Evolutionary conservation across 306 rosid species (phyloP), one percentile per base, ranked within the genome.

Genomic region (Gastrolobium villosum): DNA sequence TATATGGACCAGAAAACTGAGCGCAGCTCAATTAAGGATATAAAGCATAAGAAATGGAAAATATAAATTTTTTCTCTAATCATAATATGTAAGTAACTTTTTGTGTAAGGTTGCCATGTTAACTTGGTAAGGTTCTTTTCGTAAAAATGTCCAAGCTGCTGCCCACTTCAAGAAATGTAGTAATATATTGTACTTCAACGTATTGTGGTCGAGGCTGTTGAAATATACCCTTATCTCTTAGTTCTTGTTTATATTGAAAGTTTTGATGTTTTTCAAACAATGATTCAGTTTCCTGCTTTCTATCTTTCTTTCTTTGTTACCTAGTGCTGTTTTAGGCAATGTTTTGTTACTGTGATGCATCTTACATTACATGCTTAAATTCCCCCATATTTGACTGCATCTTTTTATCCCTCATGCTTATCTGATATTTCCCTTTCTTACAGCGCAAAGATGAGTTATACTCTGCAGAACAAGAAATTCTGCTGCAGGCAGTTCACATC

Each of bases 401-500:
- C 52, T 36, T 34, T 73, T 45, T 44, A 2, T 39, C 53, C 13
- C 50, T 76, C 36, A n/a, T 53, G 45, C 56, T 61, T 37, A 10
- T 37, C 67, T 84, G 36, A 20, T 71, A 41, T 11, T 20, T 45
- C 55, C 49, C 10, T 50, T 55, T 35, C 56, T 65, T 85, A 52
- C 86, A 94, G 98, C 86, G 87, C 84, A 90, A 78, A 85, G 87
- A 88, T 6, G 97, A 94, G 78, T 35, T 84, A 4, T 82, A 75
- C 85, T 72, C 92, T 1, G 89, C 93, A 15, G 86, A 94, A 76
- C 93, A 92, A 83, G 97, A 94, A 6, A 86, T 90, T 78, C 93
- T 94, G 41, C 85, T 94, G 63, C 88, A 36, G 75, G 81, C 97
- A 31, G 89, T 82, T 81, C 86, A 86, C 76, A 88, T 89, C 66